phyloP scores from a whole-genome alignment of 192 early-diverging fungal genomes.

The Phycomyces blakesleeanus region DNA sequence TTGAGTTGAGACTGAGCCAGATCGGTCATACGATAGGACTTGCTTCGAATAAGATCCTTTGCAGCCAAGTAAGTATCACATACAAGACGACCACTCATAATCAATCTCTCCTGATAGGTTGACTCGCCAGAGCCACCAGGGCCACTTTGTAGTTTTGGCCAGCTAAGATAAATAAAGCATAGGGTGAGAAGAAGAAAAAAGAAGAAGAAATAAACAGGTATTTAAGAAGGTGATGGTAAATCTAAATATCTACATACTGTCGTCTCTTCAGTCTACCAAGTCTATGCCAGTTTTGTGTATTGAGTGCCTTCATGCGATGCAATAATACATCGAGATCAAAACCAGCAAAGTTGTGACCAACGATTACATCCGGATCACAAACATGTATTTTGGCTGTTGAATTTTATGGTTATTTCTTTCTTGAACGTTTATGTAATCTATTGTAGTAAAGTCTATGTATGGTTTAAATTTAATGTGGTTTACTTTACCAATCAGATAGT shows the following conservation, averaged over 20 bases:
- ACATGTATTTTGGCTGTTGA: conserved; percentile 62
- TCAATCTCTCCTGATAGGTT: conserved; percentile 67
- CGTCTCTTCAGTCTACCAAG: conserved; percentile 82
- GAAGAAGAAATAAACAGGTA: background rate
- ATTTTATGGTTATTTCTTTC: background rate
- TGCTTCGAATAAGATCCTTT: conserved; percentile 83
- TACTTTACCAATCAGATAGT: conserved; percentile 61
- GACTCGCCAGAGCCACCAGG: conserved; percentile 79
- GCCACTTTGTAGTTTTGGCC: conserved; percentile 81
- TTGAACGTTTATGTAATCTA: too few species aligned
- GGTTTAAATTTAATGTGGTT: too few species aligned
- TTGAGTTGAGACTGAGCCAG: conserved; percentile 74
- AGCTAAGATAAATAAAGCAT: conserved; percentile 38
- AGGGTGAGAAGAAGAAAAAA: background rate
- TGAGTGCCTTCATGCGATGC: conserved; percentile 86
- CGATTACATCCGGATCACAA: conserved; percentile 88
- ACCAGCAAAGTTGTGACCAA: conserved; percentile 96
- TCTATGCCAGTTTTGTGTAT: conserved; percentile 77
- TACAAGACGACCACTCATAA: conserved; percentile 82
- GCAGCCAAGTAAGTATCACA: conserved; percentile 91
- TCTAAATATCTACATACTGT: conserved; percentile 52
- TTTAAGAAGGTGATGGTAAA: too few species aligned
- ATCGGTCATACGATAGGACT: conserved; percentile 77
- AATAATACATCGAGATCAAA: conserved; percentile 92
- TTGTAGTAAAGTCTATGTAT: too few species aligned